Percentiles rank a stretch among this genome's conserved stretches.
Conservation (phyloP, 352 stramenopile genomes). For the Phytophthora sp. region DNA sequence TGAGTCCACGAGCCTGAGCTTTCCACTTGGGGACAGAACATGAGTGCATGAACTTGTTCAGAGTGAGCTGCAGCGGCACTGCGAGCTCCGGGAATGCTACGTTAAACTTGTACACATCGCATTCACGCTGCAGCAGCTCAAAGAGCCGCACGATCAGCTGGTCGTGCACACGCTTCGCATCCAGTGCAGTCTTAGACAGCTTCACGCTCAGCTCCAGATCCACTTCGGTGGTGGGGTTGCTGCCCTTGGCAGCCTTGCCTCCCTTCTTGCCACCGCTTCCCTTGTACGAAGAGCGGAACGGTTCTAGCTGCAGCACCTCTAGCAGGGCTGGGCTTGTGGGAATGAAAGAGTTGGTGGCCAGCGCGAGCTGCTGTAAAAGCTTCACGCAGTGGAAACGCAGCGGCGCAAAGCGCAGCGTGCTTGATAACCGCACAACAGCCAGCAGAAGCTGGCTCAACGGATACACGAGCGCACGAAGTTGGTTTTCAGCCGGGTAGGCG, state of each 20-base stretch:
- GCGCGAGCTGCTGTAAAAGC: conserved; percentile 96
- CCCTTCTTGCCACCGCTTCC: conserved; percentile 46
- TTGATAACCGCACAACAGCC: conserved; percentile 77
- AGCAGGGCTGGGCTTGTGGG: conserved; percentile 94
- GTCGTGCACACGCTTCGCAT: conserved; percentile 89
- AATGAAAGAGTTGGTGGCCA: conserved; percentile 95
- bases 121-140: conserved; percentile 94
- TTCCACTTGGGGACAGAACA: conserved; percentile 84
- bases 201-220: conserved; percentile 91
- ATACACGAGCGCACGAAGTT: conserved; percentile 95
- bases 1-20: conserved; percentile 62
- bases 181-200: conserved; percentile 90
- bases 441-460: conserved; percentile 93
- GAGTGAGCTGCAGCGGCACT: conserved; percentile 84
- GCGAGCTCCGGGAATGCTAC: conserved; percentile 96
- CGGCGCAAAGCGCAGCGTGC: conserved; percentile 86
- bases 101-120: conserved; percentile 96
- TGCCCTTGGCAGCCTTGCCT: conserved; percentile 20
- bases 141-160: conserved; percentile 92
- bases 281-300: conserved; percentile 90
- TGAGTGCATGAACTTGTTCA: conserved; percentile 91
- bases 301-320: conserved; percentile 93
- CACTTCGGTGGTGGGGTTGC: conserved; percentile 51
- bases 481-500: conserved; percentile 81
- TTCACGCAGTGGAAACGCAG: conserved; percentile 97